Evolutionary conservation across 2,329 filamentous ascomycete species (phyloP).

Genomic region (Alternaria alternata): DNA sequence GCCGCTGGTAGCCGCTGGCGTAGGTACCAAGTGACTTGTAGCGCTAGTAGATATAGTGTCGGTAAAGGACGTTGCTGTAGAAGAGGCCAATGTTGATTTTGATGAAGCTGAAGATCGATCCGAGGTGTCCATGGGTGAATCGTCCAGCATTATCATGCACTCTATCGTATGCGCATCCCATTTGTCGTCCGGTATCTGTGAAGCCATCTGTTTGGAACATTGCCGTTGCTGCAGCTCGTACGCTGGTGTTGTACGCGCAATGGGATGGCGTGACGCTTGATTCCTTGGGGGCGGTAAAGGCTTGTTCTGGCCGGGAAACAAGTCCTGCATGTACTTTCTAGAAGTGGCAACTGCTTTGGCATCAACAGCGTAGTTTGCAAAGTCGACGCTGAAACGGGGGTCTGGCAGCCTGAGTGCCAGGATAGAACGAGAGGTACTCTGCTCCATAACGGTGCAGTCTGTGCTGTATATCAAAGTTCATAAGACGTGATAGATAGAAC

Average conservation of each 20-base stretch:
- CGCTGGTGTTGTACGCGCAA: not conserved
- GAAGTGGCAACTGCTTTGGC: slow-evolving; percentile 9
- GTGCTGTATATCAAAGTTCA: not conserved
- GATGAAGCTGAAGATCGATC: slow-evolving; percentile 9
- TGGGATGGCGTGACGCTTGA: not conserved
- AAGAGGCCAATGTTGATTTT: slow-evolving; percentile 16
- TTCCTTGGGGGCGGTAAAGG: slow-evolving; percentile 6
- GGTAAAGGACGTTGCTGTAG: slow-evolving; percentile 17
- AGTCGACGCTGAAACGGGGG: slow-evolving; percentile 34
- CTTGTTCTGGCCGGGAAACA: slow-evolving; percentile 16
- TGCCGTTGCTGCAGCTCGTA: not conserved
- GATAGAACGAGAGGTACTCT: slow-evolving; percentile 20
- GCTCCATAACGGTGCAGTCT: slow-evolving; percentile 21
- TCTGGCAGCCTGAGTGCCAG: slow-evolving; percentile 35
- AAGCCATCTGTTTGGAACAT: not conserved
- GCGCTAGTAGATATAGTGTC: not conserved
- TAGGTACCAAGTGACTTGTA: not conserved
- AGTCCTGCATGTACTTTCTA: slow-evolving; percentile 14
- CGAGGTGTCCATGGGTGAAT: not conserved
- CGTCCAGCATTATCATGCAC: slow-evolving; percentile 11
- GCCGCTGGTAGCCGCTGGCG: not conserved
- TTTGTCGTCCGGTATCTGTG: not conserved
- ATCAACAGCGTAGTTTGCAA: slow-evolving; percentile 22
- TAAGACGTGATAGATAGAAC: not conserved
- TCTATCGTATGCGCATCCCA: slow-evolving; percentile 7